Conservation (phyloP, 164 flowering plant species). For the Euptelea pleiosperma region DNA sequence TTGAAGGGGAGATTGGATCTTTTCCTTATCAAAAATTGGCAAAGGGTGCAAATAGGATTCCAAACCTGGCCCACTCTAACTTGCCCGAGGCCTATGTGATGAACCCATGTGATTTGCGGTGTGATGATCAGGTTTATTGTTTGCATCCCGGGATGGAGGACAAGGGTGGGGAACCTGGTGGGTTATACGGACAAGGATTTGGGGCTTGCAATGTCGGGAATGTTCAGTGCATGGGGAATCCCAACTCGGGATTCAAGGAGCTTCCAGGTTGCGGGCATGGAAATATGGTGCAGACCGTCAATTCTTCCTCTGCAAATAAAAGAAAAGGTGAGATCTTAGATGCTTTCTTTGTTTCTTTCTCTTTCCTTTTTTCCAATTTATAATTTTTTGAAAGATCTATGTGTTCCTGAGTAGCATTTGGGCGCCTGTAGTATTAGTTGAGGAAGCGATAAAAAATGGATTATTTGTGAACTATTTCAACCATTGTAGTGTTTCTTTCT, state of each 20-base stretch:
- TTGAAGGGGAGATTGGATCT: conserved; percentile 95
- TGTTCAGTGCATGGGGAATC: conserved; percentile 51
- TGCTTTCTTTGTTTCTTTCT: not conserved
- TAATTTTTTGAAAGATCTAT: not conserved
- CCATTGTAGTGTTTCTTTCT: not conserved
- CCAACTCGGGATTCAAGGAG: conserved; percentile 33
- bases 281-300: conserved; percentile 19
- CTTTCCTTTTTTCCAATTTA: not conserved
- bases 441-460: not conserved
- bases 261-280: conserved; percentile 37
- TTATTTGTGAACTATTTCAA: not conserved
- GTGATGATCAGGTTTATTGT: conserved; percentile 72
- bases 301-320: conserved; percentile 37
- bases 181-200: conserved; percentile 42
- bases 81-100: conserved; percentile 39
- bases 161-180: conserved; percentile 32
- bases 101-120: conserved; percentile 72
- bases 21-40: conserved; percentile 73
- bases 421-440: not conserved
- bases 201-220: conserved; percentile 59
- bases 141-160: conserved; percentile 45
- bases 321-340: conserved; percentile 45
- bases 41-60: conserved; percentile 18
- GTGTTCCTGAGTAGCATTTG: not conserved
- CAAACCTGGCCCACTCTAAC: conserved; percentile 27